These are phyloP conservation scores for Taphrina sp. DNA, from an alignment of 1,139 yeast genomes.

Conservation along the genomic window DNA sequence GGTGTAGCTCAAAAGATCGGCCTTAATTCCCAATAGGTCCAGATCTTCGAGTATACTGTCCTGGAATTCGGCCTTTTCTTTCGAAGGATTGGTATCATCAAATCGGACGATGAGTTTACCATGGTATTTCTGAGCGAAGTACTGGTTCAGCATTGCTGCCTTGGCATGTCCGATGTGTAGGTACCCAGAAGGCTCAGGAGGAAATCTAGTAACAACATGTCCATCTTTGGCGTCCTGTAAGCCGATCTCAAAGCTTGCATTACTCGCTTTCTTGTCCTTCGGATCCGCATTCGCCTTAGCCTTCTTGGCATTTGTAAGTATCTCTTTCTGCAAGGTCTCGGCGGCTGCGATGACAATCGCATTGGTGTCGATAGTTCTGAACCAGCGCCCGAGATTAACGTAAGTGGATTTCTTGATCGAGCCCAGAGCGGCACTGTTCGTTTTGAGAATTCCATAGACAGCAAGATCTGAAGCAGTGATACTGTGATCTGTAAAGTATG, in stretches of 20 bases:
- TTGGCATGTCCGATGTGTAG: constrained; percentile 96
- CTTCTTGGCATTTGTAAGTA: constrained; percentile 46
- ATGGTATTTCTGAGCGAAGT: constrained; percentile 88
- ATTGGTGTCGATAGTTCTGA: constrained; percentile 67
- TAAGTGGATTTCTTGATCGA: constrained; percentile 79
- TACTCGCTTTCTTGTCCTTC: constrained; percentile 52
- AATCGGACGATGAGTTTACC: constrained; percentile 93
- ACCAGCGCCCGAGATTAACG: constrained; percentile 91
- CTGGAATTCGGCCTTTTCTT: constrained; percentile 85
- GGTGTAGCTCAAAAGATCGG: constrained; percentile 80
- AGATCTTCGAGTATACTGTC: constrained; percentile 90
- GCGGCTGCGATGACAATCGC: constrained; percentile 67
- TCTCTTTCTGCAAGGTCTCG: constrained; percentile 73
- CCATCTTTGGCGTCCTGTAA: constrained; percentile 88
- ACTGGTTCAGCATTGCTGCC: constrained; percentile 92
- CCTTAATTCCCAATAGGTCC: constrained; percentile 82
- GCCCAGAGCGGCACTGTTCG: constrained; percentile 89
- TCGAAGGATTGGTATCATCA: constrained; percentile 95
- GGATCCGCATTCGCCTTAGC: constrained; percentile 50
- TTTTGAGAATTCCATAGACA: constrained; percentile 90
- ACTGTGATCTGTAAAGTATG: constrained; percentile 67
- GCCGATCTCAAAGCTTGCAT: constrained; percentile 87
- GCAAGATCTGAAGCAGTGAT: constrained; percentile 78
- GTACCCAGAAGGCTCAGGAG: constrained; percentile 91
- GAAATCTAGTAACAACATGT: constrained; percentile 95